These are phyloP conservation scores for Paraphaeosphaeria minitans DNA, from an alignment of 2,329 filamentous ascomycete genomes.

Conservation along the genomic window DNA sequence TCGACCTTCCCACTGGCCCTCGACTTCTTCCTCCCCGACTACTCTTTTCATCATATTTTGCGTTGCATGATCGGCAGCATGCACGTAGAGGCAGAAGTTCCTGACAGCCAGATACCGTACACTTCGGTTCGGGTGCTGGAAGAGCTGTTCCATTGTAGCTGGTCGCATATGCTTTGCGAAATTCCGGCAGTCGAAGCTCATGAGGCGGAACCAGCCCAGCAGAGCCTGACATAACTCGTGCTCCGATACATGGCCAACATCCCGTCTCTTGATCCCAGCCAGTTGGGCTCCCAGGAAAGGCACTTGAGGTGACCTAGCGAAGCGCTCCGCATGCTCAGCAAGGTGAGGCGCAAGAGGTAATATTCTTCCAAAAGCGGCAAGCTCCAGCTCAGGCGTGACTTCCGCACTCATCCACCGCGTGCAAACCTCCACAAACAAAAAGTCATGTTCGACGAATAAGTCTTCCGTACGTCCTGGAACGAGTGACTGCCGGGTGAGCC, in stretches of 20 bases:
- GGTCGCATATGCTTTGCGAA: slow-evolving; percentile 71
- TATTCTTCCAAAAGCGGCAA: slow-evolving; percentile 78
- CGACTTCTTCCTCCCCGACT: slow-evolving; percentile 66
- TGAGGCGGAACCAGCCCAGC: slow-evolving; percentile 75
- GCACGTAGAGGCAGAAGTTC: slow-evolving; percentile 78
- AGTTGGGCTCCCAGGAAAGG: slow-evolving; percentile 29
- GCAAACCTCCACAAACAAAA: slow-evolving; percentile 79
- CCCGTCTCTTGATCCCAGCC: slow-evolving; percentile 2
- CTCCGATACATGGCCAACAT: slow-evolving; percentile 5
- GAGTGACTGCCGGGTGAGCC: slow-evolving; percentile 52
- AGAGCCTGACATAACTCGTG: slow-evolving; percentile 54
- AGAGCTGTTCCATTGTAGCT: slow-evolving; percentile 70
- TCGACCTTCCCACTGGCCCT: slow-evolving; percentile 75
- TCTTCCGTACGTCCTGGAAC: slow-evolving; percentile 71
- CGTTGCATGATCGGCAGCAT: slow-evolving; percentile 77
- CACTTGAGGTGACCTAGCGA: slow-evolving; percentile 40
- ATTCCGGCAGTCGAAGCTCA: slow-evolving; percentile 73
- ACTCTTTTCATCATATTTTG: slow-evolving; percentile 72
- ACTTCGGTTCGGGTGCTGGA: slow-evolving; percentile 61
- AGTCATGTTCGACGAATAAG: slow-evolving; percentile 75
- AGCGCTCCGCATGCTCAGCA: slow-evolving; percentile 69
- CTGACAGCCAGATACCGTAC: slow-evolving; percentile 83
- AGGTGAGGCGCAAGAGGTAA: slow-evolving; percentile 83
- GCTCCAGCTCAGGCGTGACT: slow-evolving; percentile 44
- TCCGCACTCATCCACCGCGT: slow-evolving; percentile 72